These are phyloP conservation scores for barrel medic (Medicago truncatula) DNA, from an alignment of 306 rosid species.

Conservation along the genomic window DNA sequence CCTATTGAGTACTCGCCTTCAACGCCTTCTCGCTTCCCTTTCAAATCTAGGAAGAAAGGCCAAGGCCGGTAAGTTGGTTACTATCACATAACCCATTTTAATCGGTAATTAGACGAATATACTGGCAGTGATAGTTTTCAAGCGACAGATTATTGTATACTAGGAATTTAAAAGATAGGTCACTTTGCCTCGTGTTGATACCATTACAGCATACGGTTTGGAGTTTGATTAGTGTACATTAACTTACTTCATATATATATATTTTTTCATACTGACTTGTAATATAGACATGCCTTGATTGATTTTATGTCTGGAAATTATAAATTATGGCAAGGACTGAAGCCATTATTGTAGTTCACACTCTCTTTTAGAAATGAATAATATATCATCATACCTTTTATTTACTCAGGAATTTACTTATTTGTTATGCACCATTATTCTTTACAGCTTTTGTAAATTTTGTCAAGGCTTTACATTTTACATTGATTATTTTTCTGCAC, in stretches of 20 bases:
- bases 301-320: slow-evolving; percentile 43
- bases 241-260: slow-evolving; percentile 40
- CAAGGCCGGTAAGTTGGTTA: slow-evolving; percentile 58
- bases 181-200: slow-evolving; percentile 23
- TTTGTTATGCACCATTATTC: slow-evolving; percentile 37
- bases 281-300: slow-evolving; percentile 46
- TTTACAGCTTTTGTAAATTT: slow-evolving; percentile 47
- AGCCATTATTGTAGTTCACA: slow-evolving; percentile 22
- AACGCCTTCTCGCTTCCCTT: slow-evolving; percentile 69
- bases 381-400: slow-evolving; percentile 43
- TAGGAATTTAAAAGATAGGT: slow-evolving; percentile 35
- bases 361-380: slow-evolving; percentile 19
- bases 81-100: slow-evolving; percentile 5
- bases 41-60: slow-evolving; percentile 59
- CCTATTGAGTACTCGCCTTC: slow-evolving; percentile 82
- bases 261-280: slow-evolving; percentile 49
- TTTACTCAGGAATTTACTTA: slow-evolving; percentile 39
- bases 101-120: slow-evolving; percentile 29
- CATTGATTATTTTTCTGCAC: slow-evolving; percentile 34
- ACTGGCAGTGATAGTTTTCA: slow-evolving; percentile 36
- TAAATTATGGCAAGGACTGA: slow-evolving; percentile 37
- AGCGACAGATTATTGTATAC: slow-evolving; percentile 41
- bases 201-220: slow-evolving; percentile 41
- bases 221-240: slow-evolving; percentile 37
- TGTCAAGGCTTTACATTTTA: slow-evolving; percentile 36